Base-by-base conservation (phyloP, 805 yeast genomes). In the Starmerella roubikii region DNA sequence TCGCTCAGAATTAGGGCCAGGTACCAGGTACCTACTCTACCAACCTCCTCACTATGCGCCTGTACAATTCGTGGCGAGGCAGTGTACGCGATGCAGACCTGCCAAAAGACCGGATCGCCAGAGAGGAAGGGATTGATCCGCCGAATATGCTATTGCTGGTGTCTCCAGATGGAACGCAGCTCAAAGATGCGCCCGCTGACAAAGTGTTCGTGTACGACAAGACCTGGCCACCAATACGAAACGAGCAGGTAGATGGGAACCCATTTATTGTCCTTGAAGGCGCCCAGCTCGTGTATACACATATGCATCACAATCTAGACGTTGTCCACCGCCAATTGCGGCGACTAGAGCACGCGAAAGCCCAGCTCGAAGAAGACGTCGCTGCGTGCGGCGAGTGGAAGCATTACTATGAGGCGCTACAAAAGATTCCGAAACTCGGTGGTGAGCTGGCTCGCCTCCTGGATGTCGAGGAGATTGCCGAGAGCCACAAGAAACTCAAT, bases 31-130 rank as follows among this genome's bases (percentile, higher is more conserved):
- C n/a, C n/a, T n/a, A n/a, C n/a, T n/a, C n/a, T n/a, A n/a, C n/a
- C n/a, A n/a, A n/a, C 24, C 16, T 28, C 17, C 21, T 3, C 8
- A 9, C 13, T 23, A 49, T 56, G 58, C 47, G 39, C 15, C 39
- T 55, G 15, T 39, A 35, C 45, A 52, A 56, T 34, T 51, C 55
- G 34, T 46, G 43, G 35, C 46, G 50, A 9, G 61, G 61, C 34
- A 35, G 36, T 20, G 39, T 32, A 20, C 25, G 44, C 16, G 42
- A 48, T 21, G 34, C 55, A 17, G 56, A 45, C 18, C 51, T 45
- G 26, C 38, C 55, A 22, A 39, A 37, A n/a, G 19, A 26, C 6
- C 43, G 42, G 44, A 39, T 57, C 12, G 37, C 31, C n/a, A 26
- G 22, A 15, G 22, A 30, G 4, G 41, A 38, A 20, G 35, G 35